phyloP scores from a whole-genome alignment of 148 eudicot species.

The Fagopyrum homotropicum region DNA sequence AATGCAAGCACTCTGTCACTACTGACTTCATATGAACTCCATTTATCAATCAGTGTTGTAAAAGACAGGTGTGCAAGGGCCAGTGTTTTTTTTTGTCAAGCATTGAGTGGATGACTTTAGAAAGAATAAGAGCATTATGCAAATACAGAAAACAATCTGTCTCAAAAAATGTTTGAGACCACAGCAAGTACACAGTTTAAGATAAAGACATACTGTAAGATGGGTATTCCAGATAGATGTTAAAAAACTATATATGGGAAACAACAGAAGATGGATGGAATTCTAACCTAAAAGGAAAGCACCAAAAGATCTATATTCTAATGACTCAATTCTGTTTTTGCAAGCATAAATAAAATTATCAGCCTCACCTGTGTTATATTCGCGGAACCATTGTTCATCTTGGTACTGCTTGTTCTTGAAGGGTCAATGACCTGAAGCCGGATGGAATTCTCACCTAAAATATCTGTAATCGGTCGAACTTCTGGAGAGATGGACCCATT shows the following conservation, averaged over 20 bases:
- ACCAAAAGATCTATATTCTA: background rate
- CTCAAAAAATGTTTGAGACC: background rate
- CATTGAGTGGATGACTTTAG: background rate
- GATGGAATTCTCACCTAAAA: slow-evolving; percentile 66
- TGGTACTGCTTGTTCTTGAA: slow-evolving; percentile 60
- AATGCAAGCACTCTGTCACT: background rate
- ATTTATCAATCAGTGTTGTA: background rate
- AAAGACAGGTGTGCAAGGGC: background rate
- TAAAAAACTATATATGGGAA: background rate
- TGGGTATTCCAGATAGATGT: too few relatives aligned
- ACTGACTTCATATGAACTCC: background rate
- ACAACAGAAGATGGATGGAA: background rate
- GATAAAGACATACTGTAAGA: background rate
- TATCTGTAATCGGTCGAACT: slow-evolving; percentile 78
- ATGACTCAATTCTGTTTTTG: background rate
- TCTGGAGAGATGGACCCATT: slow-evolving; percentile 54
- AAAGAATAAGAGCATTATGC: background rate
- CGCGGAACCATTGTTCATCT: slow-evolving; percentile 34
- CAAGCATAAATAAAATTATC: background rate
- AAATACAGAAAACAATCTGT: background rate
- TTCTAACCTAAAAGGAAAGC: background rate
- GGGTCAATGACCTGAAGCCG: slow-evolving; percentile 84
- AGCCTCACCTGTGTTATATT: slow-evolving; percentile 46
- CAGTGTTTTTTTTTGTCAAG: background rate
- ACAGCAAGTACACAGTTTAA: background rate